phyloP scores from a whole-genome alignment of 257 asterid species.

The Plantago ovata region DNA sequence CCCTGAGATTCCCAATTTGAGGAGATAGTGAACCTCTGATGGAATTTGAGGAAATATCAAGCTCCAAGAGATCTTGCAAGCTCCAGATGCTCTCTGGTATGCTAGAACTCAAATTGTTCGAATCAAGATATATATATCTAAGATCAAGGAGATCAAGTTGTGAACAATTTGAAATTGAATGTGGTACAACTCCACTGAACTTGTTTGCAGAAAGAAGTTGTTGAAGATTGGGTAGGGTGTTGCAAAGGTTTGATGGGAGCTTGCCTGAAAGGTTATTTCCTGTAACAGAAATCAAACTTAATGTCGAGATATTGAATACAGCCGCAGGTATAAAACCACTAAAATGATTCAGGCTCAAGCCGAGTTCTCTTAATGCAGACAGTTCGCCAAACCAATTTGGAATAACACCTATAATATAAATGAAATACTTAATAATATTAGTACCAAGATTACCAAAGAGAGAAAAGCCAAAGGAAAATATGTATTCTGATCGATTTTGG shows the following conservation, averaged over 20 bases:
- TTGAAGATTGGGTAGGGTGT: background rate
- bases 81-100: no score
- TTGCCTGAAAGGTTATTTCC: background rate
- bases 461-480: no score
- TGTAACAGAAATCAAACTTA: background rate
- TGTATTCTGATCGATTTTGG: no score
- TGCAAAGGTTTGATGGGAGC: background rate
- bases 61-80: no score
- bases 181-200: background rate
- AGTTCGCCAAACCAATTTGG: no score
- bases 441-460: no score
- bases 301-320: constrained; percentile 4
- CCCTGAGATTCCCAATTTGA: background rate
- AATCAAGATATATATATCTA: background rate
- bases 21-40: no score
- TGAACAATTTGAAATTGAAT: background rate
- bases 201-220: background rate
- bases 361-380: no score
- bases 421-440: no score
- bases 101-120: background rate
- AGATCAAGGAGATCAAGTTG: background rate
- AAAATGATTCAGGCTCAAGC: no score
- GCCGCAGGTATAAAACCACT: constrained; percentile 16
- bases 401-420: no score
- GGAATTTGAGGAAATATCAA: no score